Base-by-base conservation (phyloP, 1,284 basidiomycete species). In the Naganishia cerealis region DNA sequence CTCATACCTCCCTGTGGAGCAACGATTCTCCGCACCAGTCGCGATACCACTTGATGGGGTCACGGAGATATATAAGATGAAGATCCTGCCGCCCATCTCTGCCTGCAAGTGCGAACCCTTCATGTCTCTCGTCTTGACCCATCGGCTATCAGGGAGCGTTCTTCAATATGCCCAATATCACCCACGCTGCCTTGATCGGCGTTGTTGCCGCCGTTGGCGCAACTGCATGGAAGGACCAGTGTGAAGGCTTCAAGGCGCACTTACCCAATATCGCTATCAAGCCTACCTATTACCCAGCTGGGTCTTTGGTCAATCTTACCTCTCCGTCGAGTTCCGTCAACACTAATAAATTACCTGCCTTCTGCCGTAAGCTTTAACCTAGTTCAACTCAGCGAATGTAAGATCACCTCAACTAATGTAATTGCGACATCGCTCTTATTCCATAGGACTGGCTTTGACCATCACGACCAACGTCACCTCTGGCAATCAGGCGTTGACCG, bases 381-480 rank as follows among this genome's bases (percentile, higher is more conserved):
- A 18, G 1, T 57, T 10, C 26, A 6, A 18, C 38, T 38, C 18
- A n/a, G 9, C 21, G 40, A 7, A 40, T 40, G 16, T 29, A 21
- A 40, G 29, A 33, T 33, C 6, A 33, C 38, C 38, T n/a, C 18
- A 24, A 26, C 21, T 57, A 7, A 40, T 40, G 36, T 29, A 21
- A 53, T 50, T 48, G 21, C 8, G 1, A 7, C 36, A 18, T 5
- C 9, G 12, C n/a, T 33, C 29, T 33, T 33, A 6, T 15, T 0
- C 15, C 24, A 26, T 13, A 62, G 59, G 59, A 46, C 59, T 62
- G 10, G 59, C 46, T n/a, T 62, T 62, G 36, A 62, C 59, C 5
- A 62, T 62, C 33, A 62, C 57, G 3, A 59, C 57, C 43, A 59
- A 59, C 7, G 57, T 43, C 18, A 59, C 57, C 9, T 59, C 57